A percentile compares a stretch with the other conserved stretches of the same genome.
These are phyloP conservation scores for Letharia columbiana DNA, from an alignment of 495 filamentous ascomycete species.

Conservation along the genomic window DNA sequence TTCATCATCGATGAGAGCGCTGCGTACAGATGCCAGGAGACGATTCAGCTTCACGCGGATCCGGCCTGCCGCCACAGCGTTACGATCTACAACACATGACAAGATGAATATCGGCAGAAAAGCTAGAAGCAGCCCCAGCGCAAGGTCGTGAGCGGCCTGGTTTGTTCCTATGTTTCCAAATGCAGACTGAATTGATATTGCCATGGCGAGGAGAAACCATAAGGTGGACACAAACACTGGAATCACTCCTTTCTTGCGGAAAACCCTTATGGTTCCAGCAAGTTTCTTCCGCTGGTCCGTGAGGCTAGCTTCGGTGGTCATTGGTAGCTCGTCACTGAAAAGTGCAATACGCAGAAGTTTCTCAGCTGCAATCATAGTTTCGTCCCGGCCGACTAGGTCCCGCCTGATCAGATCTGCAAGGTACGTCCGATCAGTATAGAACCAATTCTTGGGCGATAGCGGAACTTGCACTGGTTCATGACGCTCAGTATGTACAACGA, in stretches of 20 bases:
- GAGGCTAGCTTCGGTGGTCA: constrained; percentile 14
- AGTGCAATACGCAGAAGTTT: constrained; percentile 33
- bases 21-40: constrained; percentile 29
- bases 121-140: constrained; percentile 37
- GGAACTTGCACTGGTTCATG: constrained; percentile 35
- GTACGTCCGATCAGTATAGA: neutral
- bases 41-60: constrained; percentile 33
- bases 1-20: constrained; percentile 25
- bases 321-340: constrained; percentile 32
- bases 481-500: constrained; percentile 37
- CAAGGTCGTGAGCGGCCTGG: constrained; percentile 38
- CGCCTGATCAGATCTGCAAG: neutral
- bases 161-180: constrained; percentile 36
- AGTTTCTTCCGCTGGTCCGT: constrained; percentile 24
- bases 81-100: constrained; percentile 41
- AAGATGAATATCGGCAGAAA: constrained; percentile 45
- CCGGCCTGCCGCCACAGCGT: constrained; percentile 35
- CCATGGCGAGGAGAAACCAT: constrained; percentile 32
- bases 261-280: constrained; percentile 27
- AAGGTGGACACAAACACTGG: constrained; percentile 32
- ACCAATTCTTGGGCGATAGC: neutral
- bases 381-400: constrained; percentile 21
- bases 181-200: constrained; percentile 37
- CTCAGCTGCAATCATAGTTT: constrained; percentile 26
- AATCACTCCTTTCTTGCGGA: constrained; percentile 28